Percentiles rank a stretch among this genome's conserved stretches.
Evolutionary conservation across 2,329 filamentous ascomycete genomes (phyloP).

Genomic region (Stromatinia cepivora): DNA sequence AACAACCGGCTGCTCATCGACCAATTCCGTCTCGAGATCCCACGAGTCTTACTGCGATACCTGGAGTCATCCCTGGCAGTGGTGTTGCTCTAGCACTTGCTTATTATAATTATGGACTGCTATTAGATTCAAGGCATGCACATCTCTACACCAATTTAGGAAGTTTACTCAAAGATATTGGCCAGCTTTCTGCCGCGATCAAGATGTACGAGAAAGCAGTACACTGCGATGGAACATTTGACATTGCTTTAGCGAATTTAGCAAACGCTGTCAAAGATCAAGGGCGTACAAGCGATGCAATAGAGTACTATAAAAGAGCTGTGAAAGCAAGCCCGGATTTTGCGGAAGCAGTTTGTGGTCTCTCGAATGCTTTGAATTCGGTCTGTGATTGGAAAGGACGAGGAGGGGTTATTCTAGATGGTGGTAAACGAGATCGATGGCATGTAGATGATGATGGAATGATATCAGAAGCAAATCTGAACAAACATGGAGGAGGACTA

Average conservation of each 20-base stretch:
- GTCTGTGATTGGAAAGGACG: conserved; percentile 93
- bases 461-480: conserved; percentile 69
- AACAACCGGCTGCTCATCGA: conserved; percentile 58
- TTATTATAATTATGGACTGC: conserved; percentile 93
- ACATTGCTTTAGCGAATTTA: conserved; percentile 93
- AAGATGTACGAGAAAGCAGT: conserved; percentile 97
- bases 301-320: conserved; percentile 85
- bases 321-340: conserved; percentile 93
- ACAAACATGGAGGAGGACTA: conserved; percentile 69
- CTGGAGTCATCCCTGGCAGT: conserved; percentile 81
- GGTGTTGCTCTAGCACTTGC: conserved; percentile 84
- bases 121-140: conserved; percentile 83
- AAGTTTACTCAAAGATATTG: conserved; percentile 93
- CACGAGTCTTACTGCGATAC: conserved; percentile 53
- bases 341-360: conserved; percentile 92
- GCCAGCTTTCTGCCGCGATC: conserved; percentile 86
- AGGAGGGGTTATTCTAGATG: conserved; percentile 77
- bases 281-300: conserved; percentile 87
- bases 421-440: conserved; percentile 80
- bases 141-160: conserved; percentile 97
- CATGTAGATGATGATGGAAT: conserved; percentile 85
- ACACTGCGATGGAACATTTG: conserved; percentile 87
- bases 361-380: conserved; percentile 93
- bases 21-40: conserved; percentile 39
- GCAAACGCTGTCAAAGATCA: conserved; percentile 98